A percentile compares a stretch with the other conserved stretches of the same genome.
phyloP scores from a whole-genome alignment of 306 rosid genomes.

The Casuarina glauca region DNA sequence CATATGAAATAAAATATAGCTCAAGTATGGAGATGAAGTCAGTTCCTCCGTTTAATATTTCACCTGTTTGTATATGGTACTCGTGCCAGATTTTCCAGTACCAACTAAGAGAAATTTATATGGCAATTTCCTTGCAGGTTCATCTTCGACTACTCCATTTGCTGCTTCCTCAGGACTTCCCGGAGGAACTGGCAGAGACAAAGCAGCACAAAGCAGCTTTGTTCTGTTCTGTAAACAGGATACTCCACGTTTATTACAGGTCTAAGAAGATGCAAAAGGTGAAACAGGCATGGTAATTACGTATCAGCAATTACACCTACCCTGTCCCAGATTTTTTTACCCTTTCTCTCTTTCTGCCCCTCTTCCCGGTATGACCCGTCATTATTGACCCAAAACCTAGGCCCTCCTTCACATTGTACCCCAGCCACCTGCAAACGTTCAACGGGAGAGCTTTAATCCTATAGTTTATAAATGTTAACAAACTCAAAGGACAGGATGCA shows the following conservation, averaged over 20 bases:
- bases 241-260: constrained; percentile 15
- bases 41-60: constrained; percentile 9
- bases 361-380: constrained; percentile 81
- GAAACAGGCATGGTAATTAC: constrained; percentile 25
- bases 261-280: background rate
- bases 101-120: constrained; percentile 66
- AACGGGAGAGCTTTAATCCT: constrained; percentile 19
- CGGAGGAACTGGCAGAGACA: constrained; percentile 64
- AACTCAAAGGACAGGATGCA: background rate
- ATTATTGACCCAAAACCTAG: constrained; percentile 62
- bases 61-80: constrained; percentile 86
- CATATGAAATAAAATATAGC: background rate
- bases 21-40: background rate
- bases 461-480: constrained; percentile 6
- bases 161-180: constrained; percentile 16
- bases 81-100: constrained; percentile 62
- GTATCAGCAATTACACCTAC: constrained; percentile 33
- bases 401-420: constrained; percentile 70
- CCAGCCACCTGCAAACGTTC: constrained; percentile 51
- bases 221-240: constrained; percentile 38
- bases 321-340: constrained; percentile 63
- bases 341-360: constrained; percentile 63
- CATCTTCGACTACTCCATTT: background rate
- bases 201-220: constrained; percentile 50
- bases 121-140: constrained; percentile 30